Evolutionary conservation across 2,329 filamentous ascomycete species (phyloP), one percentile per base, ranked within the genome.

Genomic region (Xylaria sp.): DNA sequence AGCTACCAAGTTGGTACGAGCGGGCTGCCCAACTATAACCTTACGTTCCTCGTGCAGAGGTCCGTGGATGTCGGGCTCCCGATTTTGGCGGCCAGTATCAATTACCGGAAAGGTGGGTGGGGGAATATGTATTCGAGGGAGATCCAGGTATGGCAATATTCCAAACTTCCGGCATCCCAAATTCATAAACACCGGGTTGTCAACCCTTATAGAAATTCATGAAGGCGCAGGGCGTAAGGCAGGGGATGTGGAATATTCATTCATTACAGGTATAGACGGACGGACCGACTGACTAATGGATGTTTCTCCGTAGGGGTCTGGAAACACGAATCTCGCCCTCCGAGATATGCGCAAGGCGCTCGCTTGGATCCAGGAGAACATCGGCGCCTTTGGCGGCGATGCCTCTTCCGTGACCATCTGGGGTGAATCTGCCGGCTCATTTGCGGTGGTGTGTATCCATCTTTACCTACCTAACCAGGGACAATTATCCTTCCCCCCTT

Each of bases 21-120:
- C 56, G 70, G 71, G 75, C 82, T 86, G 63, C 75, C 83, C 37
- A 81, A 87, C 41, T 91, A 90, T 75, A 90, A 90, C 73, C 81
- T 89, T 60, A 87, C 86, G n/a, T 87, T 85, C 63, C 83, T 90
- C 48, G 85, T 90, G 1, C 75, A 82, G 46, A 82, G 83, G 50
- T 82, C 83, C 0, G 80, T 81, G 3, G 74, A 79, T 5, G 82
- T 84, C 15, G 80, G 80, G 68, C 81, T 83, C 68, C 84, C 83
- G 0, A 79, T 87, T 60, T 81, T 86, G 57, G 83, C 78, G 0
- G 82, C 85, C n/a, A 82, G 80, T 15, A 77, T 86, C 56, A 85
- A 86, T 63, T 86, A 86, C 63, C 78, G 84, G 34, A 77, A 77
- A 67, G 76, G 75, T 1, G 75, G 72, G 15, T 77, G 74, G 74